phyloP scores from a whole-genome alignment of 768 basidiomycete genomes.

The Tulasnella sp. region DNA sequence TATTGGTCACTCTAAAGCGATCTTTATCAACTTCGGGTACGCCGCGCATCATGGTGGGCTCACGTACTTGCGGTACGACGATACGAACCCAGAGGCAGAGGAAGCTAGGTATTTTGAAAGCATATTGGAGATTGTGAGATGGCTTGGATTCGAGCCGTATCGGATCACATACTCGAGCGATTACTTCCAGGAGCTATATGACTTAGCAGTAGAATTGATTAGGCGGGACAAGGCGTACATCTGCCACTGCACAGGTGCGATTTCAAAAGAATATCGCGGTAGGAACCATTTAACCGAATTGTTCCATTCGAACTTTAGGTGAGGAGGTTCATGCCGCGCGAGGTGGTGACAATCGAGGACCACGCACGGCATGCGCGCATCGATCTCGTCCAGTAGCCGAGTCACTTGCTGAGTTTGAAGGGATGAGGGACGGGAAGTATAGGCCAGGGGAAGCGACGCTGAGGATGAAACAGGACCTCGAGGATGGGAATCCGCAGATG shows the following conservation, averaged over 20 bases:
- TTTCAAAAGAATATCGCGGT: not conserved
- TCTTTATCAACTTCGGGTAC: conserved; percentile 98
- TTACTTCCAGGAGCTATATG: conserved; percentile 81
- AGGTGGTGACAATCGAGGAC: conserved; percentile 70
- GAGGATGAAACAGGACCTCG: conserved; percentile 94
- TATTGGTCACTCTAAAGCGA: conserved; percentile 95
- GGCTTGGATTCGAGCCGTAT: conserved; percentile 98
- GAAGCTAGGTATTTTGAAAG: conserved; percentile 94
- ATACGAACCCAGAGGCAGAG: conserved; percentile 98
- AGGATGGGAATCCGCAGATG: conserved; percentile 94
- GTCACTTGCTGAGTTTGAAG: conserved; percentile 78
- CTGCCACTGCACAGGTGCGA: conserved; percentile 89
- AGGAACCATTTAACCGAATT: not conserved
- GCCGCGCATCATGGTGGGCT: conserved; percentile 88
- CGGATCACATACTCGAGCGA: conserved; percentile 99
- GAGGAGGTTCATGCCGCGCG: conserved; percentile 86
- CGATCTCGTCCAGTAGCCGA: conserved; percentile 77
- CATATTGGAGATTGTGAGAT: conserved; percentile 87
- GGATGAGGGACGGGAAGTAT: conserved; percentile 86
- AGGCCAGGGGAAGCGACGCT: conserved; percentile 85
- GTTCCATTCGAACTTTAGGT: conserved; percentile 37
- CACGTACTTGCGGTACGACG: conserved; percentile 91
- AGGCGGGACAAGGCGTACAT: conserved; percentile 89
- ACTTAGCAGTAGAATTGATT: conserved; percentile 79
- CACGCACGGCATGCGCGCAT: conserved; percentile 77